Percentiles rank a stretch among this genome's conserved stretches.
Conservation (phyloP, 495 filamentous ascomycete genomes). For the Xylaria palmicola region DNA sequence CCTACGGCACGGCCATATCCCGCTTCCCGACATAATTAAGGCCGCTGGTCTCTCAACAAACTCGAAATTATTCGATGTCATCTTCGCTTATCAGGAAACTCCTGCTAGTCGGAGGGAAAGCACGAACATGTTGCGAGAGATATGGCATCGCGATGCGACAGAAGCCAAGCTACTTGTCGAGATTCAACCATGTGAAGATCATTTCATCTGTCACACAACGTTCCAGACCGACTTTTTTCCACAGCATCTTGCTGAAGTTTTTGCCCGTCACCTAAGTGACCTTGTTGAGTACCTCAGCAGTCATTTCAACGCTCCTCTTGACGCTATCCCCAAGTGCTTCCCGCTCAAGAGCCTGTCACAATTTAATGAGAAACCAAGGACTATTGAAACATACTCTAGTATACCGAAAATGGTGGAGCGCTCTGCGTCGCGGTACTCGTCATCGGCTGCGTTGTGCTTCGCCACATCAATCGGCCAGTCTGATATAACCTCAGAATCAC, state of each 20-base stretch:
- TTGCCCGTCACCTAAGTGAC: slow-evolving; percentile 42
- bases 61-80: slow-evolving; percentile 61
- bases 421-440: slow-evolving; percentile 46
- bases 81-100: slow-evolving; percentile 78
- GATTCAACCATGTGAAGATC: slow-evolving; percentile 56
- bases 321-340: slow-evolving; percentile 33
- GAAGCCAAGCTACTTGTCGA: slow-evolving; percentile 75
- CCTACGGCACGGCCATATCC: slow-evolving; percentile 56
- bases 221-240: slow-evolving; percentile 39
- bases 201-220: slow-evolving; percentile 58
- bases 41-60: slow-evolving; percentile 47
- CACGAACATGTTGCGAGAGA: slow-evolving; percentile 39
- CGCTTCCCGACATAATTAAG: slow-evolving; percentile 66
- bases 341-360: slow-evolving; percentile 50
- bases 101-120: slow-evolving; percentile 39
- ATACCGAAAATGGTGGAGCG: slow-evolving; percentile 56
- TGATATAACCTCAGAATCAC: slow-evolving; percentile 28
- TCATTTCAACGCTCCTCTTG: slow-evolving; percentile 34
- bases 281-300: slow-evolving; percentile 41
- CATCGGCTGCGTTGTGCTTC: slow-evolving; percentile 60
- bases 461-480: slow-evolving; percentile 40
- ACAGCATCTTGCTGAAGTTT: slow-evolving; percentile 44
- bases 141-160: slow-evolving; percentile 61
- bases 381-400: slow-evolving; percentile 12
- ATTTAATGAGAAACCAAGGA: slow-evolving; percentile 41